Percentiles rank a stretch among this genome's conserved stretches.
These are phyloP conservation scores for Wolfiporia cocos DNA, from an alignment of 1,284 basidiomycete genomes.

Conservation along the genomic window DNA sequence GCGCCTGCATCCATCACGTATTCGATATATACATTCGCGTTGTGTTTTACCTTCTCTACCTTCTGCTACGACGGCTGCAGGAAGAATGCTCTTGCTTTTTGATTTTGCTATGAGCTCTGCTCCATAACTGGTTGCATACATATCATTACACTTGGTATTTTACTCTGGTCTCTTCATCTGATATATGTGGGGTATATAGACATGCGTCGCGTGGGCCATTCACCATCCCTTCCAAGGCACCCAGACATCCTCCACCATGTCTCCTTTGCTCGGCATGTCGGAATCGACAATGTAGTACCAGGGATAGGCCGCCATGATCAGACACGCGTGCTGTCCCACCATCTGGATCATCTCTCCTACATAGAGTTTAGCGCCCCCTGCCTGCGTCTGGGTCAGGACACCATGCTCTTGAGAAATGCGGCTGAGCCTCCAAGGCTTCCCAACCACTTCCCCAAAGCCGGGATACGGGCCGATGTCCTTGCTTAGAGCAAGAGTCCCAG, in stretches of 20 bases:
- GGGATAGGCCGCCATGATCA: constrained; percentile 70
- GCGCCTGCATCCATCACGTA: too few species aligned
- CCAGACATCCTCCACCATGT: constrained; percentile 78
- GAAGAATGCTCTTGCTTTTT: constrained; percentile 4
- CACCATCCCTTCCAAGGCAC: constrained; percentile 90
- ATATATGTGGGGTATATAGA: neutral
- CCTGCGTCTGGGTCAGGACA: constrained; percentile 41
- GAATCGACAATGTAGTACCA: constrained; percentile 83
- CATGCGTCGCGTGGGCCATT: neutral
- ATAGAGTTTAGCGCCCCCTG: constrained; percentile 30
- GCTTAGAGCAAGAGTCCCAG: constrained; percentile 79
- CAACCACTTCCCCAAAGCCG: constrained; percentile 68
- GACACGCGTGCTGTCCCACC: constrained; percentile 73
- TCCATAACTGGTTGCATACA: neutral
- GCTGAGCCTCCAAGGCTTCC: constrained; percentile 65
- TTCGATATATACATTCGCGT: too few species aligned
- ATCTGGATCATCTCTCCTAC: constrained; percentile 64
- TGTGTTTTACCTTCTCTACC: too few species aligned
- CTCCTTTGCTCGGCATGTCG: constrained; percentile 33
- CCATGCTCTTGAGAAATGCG: constrained; percentile 83
- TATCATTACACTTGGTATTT: neutral
- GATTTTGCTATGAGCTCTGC: neutral
- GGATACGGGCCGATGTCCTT: constrained; percentile 75
- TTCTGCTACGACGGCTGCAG: too few species aligned
- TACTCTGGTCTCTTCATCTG: neutral